Conservation (phyloP, 768 basidiomycete genomes). For the Psilocybe tampanensis region DNA sequence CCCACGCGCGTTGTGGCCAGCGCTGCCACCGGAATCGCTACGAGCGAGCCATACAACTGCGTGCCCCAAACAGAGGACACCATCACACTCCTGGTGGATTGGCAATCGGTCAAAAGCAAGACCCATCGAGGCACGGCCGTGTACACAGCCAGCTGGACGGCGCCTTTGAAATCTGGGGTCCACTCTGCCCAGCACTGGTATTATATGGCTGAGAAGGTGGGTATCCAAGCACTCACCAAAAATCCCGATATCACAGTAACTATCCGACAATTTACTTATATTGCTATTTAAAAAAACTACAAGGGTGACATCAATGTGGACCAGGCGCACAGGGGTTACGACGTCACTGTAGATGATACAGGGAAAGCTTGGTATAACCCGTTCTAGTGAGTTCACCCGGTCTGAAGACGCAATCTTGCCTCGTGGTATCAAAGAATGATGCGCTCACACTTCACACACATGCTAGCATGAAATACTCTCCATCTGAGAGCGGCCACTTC, state of each 20-base stretch:
- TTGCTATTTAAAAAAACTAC: not conserved
- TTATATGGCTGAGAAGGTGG: slow-evolving; percentile 91
- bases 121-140: slow-evolving; percentile 85
- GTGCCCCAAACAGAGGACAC: slow-evolving; percentile 90
- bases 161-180: slow-evolving; percentile 86
- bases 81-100: slow-evolving; percentile 92
- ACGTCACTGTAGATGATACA: slow-evolving; percentile 81
- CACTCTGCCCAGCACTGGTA: slow-evolving; percentile 94
- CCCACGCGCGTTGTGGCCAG: slow-evolving; percentile 89
- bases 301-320: slow-evolving; percentile 92
- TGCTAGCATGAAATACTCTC: slow-evolving; percentile 92
- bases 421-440: slow-evolving; percentile 8
- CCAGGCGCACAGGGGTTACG: slow-evolving; percentile 94
- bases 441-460: slow-evolving; percentile 3
- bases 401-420: slow-evolving; percentile 8
- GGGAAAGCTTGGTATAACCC: slow-evolving; percentile 90
- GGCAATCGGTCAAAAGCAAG: slow-evolving; percentile 78
- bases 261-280: not conserved
- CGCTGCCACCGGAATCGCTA: slow-evolving; percentile 90
- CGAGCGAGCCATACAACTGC: slow-evolving; percentile 86
- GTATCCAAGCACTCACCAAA: not conserved
- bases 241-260: not conserved
- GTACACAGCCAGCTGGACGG: slow-evolving; percentile 95
- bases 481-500: slow-evolving; percentile 89
- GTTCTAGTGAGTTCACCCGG: slow-evolving; percentile 68